Conservation (phyloP, 345 rosid species). For the Atalantia buxifolia region DNA sequence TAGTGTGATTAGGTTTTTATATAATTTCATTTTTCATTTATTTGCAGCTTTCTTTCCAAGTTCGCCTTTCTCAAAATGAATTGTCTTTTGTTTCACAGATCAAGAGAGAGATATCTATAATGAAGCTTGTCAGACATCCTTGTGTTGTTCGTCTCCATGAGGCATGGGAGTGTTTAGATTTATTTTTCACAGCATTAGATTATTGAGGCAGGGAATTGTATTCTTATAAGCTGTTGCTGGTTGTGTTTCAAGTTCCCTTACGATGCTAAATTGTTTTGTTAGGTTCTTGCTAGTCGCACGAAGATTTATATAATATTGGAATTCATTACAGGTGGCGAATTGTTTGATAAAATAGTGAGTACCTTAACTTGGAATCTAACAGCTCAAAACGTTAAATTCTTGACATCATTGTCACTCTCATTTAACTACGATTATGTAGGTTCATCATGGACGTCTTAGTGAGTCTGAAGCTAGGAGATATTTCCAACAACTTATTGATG, state of each 20-base stretch:
- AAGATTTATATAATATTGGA: conserved; percentile 94
- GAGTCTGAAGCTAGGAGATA: conserved; percentile 86
- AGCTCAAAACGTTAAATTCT: conserved; percentile 2
- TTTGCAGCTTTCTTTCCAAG: background rate
- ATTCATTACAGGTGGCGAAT: conserved; percentile 95
- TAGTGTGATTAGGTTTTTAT: background rate
- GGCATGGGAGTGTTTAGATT: conserved; percentile 33
- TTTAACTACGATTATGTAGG: conserved; percentile 33
- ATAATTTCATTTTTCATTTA: background rate
- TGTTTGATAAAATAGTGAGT: conserved; percentile 96
- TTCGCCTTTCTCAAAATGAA: background rate
- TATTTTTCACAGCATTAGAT: background rate
- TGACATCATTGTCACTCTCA: background rate
- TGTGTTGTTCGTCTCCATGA: conserved; percentile 84
- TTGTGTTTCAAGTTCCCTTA: conserved; percentile 12
- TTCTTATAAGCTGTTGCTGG: background rate
- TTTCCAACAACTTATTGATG: conserved; percentile 96
- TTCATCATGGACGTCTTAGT: conserved; percentile 81
- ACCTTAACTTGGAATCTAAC: conserved; percentile 13
- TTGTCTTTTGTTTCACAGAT: conserved; percentile 47
- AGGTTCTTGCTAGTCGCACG: conserved; percentile 91
- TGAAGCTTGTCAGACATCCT: conserved; percentile 99
- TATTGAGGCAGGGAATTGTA: background rate
- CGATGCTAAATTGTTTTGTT: conserved; percentile 1
- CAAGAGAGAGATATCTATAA: conserved; percentile 94